A percentile compares a stretch with the other conserved stretches of the same genome.
Evolutionary conservation across 208 protist genomes (phyloP).

Genomic region (Sergeia podlipaevii): DNA sequence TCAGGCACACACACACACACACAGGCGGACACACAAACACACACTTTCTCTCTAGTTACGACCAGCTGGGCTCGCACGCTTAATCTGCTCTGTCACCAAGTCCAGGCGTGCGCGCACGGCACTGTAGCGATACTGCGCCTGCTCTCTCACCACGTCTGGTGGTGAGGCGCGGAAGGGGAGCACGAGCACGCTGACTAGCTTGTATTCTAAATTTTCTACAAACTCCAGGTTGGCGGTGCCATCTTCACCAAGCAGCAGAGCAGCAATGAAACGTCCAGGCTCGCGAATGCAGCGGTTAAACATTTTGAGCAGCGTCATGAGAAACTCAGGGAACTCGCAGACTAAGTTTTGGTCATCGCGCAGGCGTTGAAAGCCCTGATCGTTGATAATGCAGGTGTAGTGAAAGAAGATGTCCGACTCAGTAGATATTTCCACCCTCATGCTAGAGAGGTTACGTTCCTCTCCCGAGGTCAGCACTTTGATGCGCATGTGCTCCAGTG

Average conservation of each 20-base stretch:
- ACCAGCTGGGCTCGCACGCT: constrained; percentile 59
- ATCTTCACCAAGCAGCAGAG: constrained; percentile 81
- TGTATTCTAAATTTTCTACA: constrained; percentile 95
- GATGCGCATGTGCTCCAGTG: constrained; percentile 87
- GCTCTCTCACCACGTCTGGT: constrained; percentile 85
- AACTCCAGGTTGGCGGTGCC: constrained; percentile 90
- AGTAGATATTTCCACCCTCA: constrained; percentile 87
- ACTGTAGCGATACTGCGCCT: constrained; percentile 93
- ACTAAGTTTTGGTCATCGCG: constrained; percentile 92
- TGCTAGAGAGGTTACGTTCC: constrained; percentile 56
- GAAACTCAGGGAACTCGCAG: constrained; percentile 91
- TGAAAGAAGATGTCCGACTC: constrained; percentile 94
- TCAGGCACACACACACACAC: too few relatives aligned
- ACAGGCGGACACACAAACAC: too few relatives aligned
- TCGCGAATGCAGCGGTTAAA: constrained; percentile 92
- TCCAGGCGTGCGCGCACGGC: constrained; percentile 80
- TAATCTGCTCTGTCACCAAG: constrained; percentile 88
- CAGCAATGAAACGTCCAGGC: constrained; percentile 81
- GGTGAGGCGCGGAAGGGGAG: constrained; percentile 86
- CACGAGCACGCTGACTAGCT: constrained; percentile 91
- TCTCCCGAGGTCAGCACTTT: constrained; percentile 91
- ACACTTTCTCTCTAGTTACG: constrained; percentile 2
- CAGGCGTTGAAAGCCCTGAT: constrained; percentile 73
- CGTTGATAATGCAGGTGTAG: constrained; percentile 90
- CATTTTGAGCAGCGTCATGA: constrained; percentile 92